Conservation (phyloP, 164 flowering plant species). For the Nymphaea thermarum region DNA sequence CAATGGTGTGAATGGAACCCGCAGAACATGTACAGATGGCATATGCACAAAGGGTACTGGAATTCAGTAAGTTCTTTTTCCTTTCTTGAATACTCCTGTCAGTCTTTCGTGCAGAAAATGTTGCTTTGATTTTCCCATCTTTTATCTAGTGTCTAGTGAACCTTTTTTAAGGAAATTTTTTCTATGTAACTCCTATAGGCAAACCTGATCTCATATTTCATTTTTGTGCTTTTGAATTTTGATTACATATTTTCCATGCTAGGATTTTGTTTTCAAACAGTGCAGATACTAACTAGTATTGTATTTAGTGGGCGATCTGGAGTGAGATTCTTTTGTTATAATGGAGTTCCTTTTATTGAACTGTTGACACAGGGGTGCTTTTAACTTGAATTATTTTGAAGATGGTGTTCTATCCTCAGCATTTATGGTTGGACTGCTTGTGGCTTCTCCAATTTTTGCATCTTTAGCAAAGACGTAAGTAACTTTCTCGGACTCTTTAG, state of each 20-base stretch:
- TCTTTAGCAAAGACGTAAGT: constrained; percentile 77
- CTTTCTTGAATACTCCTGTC: neutral
- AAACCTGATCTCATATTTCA: neutral
- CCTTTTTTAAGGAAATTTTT: neutral
- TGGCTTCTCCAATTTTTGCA: constrained; percentile 97
- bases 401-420: constrained; percentile 97
- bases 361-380: constrained; percentile 56
- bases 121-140: neutral
- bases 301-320: neutral
- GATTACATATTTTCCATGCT: too few species aligned
- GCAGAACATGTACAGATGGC: constrained; percentile 47
- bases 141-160: neutral
- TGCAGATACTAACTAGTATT: neutral
- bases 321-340: neutral
- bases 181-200: neutral
- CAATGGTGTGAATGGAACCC: constrained; percentile 93
- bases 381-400: constrained; percentile 72
- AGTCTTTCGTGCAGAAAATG: neutral
- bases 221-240: too few species aligned
- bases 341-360: neutral
- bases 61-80: constrained; percentile 62
- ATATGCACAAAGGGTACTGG: constrained; percentile 68
- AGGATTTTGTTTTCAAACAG: too few species aligned
- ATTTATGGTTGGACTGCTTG: constrained; percentile 96
- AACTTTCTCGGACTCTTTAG: neutral